These are phyloP conservation scores for Usnea hakonensis DNA, from an alignment of 495 filamentous ascomycete genomes.

Conservation along the genomic window DNA sequence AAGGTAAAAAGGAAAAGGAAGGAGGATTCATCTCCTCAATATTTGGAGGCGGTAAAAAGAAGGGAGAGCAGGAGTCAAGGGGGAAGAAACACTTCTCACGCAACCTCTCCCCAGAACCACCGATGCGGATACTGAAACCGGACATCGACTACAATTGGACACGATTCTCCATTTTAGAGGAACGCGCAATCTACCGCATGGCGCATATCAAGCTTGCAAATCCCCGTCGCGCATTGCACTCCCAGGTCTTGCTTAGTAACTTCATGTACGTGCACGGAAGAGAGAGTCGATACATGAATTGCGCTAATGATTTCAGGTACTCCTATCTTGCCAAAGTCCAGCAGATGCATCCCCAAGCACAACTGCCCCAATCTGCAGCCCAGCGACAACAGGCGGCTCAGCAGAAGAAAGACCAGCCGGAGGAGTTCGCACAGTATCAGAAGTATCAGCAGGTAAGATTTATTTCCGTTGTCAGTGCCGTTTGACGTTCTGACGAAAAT, in stretches of 20 bases:
- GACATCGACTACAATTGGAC: constrained; percentile 96
- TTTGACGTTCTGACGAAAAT: constrained; percentile 22
- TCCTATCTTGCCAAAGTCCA: constrained; percentile 98
- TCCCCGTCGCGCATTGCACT: constrained; percentile 82
- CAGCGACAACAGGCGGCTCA: constrained; percentile 56
- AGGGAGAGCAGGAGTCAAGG: constrained; percentile 29
- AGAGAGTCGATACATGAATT: too few relatives aligned
- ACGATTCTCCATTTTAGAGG: constrained; percentile 89
- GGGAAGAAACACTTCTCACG: constrained; percentile 67
- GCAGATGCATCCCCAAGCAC: constrained; percentile 91
- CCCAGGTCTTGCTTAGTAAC: constrained; percentile 94
- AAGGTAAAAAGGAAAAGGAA: constrained; percentile 83
- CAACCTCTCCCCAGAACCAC: constrained; percentile 73
- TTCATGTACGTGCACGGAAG: constrained; percentile 65
- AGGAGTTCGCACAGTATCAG: constrained; percentile 56
- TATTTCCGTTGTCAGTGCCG: background rate
- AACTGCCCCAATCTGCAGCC: constrained; percentile 53
- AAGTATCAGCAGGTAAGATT: constrained; percentile 55
- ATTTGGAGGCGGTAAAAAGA: constrained; percentile 80
- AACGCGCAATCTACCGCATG: constrained; percentile 96
- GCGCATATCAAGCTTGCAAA: constrained; percentile 98
- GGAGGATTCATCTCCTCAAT: constrained; percentile 76
- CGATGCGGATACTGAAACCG: constrained; percentile 59
- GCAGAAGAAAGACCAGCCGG: constrained; percentile 59
- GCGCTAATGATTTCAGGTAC: constrained; percentile 33